A percentile compares a stretch with the other conserved stretches of the same genome.
Evolutionary conservation across 805 yeast species (phyloP).

Genomic region (Tetrapisispora arboricola): DNA sequence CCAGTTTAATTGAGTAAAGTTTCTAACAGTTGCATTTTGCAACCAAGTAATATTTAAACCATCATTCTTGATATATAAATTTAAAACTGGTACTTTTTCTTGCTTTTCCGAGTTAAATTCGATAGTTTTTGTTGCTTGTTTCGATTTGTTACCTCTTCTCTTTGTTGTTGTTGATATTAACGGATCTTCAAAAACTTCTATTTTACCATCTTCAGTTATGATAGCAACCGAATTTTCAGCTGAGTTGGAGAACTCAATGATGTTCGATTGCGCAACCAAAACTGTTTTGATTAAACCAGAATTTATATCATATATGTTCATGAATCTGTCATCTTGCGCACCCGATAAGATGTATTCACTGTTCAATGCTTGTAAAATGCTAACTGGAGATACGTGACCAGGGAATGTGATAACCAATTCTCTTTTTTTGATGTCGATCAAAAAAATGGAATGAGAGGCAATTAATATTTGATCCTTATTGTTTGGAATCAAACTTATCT

Average conservation of each 20-base stretch:
- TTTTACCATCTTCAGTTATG: constrained; percentile 62
- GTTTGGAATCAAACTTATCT: constrained; percentile 16
- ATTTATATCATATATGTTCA: constrained; percentile 47
- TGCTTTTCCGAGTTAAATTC: constrained; percentile 38
- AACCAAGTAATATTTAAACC: constrained; percentile 47
- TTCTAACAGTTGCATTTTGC: constrained; percentile 48
- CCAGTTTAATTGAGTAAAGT: constrained; percentile 49
- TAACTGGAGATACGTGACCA: constrained; percentile 66
- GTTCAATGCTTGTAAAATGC: constrained; percentile 32
- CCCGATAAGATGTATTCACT: constrained; percentile 48
- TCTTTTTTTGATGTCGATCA: constrained; percentile 36
- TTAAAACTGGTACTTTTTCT: constrained; percentile 18
- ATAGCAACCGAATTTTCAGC: constrained; percentile 31
- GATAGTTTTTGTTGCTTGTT: constrained; percentile 38
- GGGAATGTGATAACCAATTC: constrained; percentile 47
- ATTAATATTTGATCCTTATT: constrained; percentile 38
- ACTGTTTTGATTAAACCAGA: constrained; percentile 39
- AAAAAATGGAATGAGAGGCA: constrained; percentile 57
- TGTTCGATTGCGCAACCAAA: constrained; percentile 60
- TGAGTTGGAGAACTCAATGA: constrained; percentile 34
- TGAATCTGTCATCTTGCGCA: constrained; percentile 72
- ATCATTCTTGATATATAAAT: constrained; percentile 27
- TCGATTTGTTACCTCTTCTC: constrained; percentile 44
- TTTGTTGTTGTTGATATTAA: constrained; percentile 27
- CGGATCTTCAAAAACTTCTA: constrained; percentile 64